phyloP scores from a whole-genome alignment of 2,329 filamentous ascomycete species.

The Pseudogymnoascus destructans region DNA sequence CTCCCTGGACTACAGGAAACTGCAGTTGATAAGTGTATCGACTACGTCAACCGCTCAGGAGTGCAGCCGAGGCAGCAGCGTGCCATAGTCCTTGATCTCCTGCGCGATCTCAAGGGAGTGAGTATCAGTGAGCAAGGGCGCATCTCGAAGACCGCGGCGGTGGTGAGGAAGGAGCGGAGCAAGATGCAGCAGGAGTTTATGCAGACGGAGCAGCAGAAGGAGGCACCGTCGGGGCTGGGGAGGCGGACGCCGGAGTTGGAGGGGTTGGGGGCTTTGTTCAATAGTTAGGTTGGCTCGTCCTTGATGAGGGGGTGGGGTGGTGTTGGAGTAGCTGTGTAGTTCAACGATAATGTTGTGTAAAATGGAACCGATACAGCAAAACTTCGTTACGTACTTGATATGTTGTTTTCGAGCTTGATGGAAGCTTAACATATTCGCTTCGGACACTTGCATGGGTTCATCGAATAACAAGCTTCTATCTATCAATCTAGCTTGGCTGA shows the following conservation, averaged over 20 bases:
- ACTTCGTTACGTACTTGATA: background rate
- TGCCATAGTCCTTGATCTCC: conserved; percentile 66
- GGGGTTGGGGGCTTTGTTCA: conserved; percentile 7
- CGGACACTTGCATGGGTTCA: background rate
- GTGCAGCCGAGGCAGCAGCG: conserved; percentile 64
- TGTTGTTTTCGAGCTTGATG: background rate
- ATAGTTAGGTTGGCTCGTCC: background rate
- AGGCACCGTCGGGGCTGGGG: background rate
- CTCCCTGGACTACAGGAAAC: conserved; percentile 62
- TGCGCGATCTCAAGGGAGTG: conserved; percentile 78
- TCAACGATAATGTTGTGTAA: background rate
- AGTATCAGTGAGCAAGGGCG: conserved; percentile 90
- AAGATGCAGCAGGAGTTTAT: conserved; percentile 56
- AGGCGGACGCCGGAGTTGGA: background rate
- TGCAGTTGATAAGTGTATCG: conserved; percentile 53
- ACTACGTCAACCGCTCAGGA: conserved; percentile 43
- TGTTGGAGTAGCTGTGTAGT: background rate
- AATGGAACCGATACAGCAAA: background rate
- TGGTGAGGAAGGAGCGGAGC: conserved; percentile 35
- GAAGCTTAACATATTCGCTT: background rate
- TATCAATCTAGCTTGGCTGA: background rate
- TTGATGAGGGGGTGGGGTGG: background rate
- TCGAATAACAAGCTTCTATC: background rate
- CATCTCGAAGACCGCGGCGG: conserved; percentile 43
- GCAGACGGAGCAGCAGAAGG: conserved; percentile 31